Evolutionary conservation across 1,284 basidiomycete genomes (phyloP).

Genomic region (Sparassis latifolia): DNA sequence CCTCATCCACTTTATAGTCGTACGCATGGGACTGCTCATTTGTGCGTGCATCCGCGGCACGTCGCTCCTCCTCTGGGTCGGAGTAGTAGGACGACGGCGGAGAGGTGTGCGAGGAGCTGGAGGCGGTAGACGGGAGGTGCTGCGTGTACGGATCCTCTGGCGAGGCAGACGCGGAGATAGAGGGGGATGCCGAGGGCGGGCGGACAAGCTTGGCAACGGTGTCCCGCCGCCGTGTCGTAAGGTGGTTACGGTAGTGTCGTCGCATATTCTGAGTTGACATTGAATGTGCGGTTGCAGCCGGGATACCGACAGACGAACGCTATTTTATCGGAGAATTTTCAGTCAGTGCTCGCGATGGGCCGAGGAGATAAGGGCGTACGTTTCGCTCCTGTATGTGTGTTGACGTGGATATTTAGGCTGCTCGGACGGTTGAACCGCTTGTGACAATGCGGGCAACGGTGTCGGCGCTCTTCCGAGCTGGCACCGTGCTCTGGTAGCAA

Average conservation of each 20-base stretch:
- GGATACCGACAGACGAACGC: conserved; percentile 33
- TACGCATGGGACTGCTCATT: not conserved
- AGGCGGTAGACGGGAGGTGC: not conserved
- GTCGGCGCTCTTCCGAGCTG: conserved; percentile 23
- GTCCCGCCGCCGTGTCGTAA: conserved; percentile 17
- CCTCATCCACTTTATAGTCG: conserved; percentile 1
- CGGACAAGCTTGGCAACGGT: conserved; percentile 15
- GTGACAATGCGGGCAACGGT: conserved; percentile 32
- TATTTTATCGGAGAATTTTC: conserved; percentile 8
- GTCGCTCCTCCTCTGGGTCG: too few species aligned
- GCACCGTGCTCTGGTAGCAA: not conserved
- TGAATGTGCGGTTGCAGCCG: conserved; percentile 33
- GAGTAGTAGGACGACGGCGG: not conserved
- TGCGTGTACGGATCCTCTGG: not conserved
- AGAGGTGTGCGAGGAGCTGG: not conserved
- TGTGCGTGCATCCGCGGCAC: not conserved
- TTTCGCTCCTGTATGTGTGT: conserved; percentile 36
- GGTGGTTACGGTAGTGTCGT: conserved; percentile 33
- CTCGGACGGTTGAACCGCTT: conserved; percentile 40
- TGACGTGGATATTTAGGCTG: conserved; percentile 36
- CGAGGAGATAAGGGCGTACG: conserved; percentile 21
- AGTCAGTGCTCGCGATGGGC: not conserved
- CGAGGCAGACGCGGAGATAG: not conserved
- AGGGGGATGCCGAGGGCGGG: conserved; percentile 8
- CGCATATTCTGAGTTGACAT: conserved; percentile 41